phyloP scores from a whole-genome alignment of 306 rosid species.

The Gleditsia sinensis region DNA sequence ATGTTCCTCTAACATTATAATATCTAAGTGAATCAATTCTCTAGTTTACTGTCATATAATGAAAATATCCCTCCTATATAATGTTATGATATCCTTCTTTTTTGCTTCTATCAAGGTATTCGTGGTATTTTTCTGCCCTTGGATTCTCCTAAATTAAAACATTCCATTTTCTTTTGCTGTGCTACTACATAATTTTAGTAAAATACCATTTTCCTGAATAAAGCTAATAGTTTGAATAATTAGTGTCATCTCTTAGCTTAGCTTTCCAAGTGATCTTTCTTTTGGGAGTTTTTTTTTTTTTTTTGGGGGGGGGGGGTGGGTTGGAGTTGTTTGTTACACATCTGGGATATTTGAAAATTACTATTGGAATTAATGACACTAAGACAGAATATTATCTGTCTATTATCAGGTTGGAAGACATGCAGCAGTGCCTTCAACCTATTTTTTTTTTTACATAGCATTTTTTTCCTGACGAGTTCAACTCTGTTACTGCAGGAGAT shows the following conservation, averaged over 20 bases:
- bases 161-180: slow-evolving; percentile 1
- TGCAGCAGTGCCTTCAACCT: slow-evolving; percentile 1
- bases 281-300: neutral
- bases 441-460: neutral
- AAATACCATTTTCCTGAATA: slow-evolving; percentile 16
- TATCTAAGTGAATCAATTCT: neutral
- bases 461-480: slow-evolving; percentile 25
- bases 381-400: neutral
- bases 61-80: neutral
- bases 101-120: slow-evolving; percentile 8
- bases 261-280: neutral
- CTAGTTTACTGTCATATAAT: slow-evolving; percentile 6
- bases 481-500: slow-evolving; percentile 75
- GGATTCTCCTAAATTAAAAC: neutral
- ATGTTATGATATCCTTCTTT: slow-evolving; percentile 6
- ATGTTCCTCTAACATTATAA: neutral
- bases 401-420: slow-evolving; percentile 17
- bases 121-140: slow-evolving; percentile 3
- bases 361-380: neutral
- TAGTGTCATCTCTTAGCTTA: neutral
- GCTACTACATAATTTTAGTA: neutral
- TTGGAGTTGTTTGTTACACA: neutral
- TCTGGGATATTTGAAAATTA: neutral
- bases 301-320: neutral
- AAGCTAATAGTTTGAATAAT: neutral